Evolutionary conservation across 192 early-diverging fungal genomes (phyloP).

Genomic region (Kappamyces sp.): DNA sequence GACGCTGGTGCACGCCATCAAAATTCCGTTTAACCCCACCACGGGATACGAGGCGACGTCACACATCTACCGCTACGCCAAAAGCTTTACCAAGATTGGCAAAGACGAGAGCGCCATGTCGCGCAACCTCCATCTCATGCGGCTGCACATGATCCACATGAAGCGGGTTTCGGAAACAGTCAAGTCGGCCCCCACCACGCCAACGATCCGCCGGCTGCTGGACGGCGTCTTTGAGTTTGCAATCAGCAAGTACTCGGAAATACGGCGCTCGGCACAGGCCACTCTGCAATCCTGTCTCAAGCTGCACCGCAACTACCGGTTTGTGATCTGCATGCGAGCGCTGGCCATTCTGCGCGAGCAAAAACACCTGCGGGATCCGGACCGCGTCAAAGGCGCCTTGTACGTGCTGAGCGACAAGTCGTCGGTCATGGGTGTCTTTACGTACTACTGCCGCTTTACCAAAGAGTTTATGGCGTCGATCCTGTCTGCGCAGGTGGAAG

Average conservation of each 20-base stretch:
- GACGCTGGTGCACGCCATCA: constrained; percentile 51
- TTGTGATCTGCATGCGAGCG: background rate
- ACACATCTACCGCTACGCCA: constrained; percentile 12
- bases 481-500: constrained; percentile 57
- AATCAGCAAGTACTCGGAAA: constrained; percentile 27
- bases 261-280: constrained; percentile 30
- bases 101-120: constrained; percentile 12
- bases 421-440: constrained; percentile 41
- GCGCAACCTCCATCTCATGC: constrained; percentile 47
- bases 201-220: constrained; percentile 48
- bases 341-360: constrained; percentile 10
- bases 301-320: background rate
- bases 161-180: constrained; percentile 49
- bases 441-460: constrained; percentile 54
- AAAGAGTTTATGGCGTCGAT: constrained; percentile 49
- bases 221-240: constrained; percentile 53
- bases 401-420: constrained; percentile 52
- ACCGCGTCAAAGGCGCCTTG: constrained; percentile 66
- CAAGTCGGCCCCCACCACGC: constrained; percentile 35
- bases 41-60: constrained; percentile 22
- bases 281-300: background rate
- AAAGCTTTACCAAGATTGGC: background rate
- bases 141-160: constrained; percentile 48
- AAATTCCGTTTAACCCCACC: constrained; percentile 46
- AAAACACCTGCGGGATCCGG: constrained; percentile 31